Conservation (phyloP, 495 filamentous ascomycete genomes). For the Penicillium antarcticum region DNA sequence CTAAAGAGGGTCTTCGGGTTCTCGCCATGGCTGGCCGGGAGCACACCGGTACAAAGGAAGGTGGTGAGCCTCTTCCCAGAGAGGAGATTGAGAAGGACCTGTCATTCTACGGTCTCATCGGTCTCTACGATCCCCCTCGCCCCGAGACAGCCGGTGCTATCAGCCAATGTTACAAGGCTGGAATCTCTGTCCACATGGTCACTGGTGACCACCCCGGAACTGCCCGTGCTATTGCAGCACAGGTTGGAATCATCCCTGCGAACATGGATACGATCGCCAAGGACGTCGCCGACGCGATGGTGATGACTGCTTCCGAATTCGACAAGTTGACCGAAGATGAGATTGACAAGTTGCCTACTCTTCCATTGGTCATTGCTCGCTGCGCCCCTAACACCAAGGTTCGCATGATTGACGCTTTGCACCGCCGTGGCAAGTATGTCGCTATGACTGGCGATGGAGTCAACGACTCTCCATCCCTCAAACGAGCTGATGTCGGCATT, state of each 20-base stretch:
- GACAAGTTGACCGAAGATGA: constrained; percentile 61
- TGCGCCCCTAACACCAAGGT: constrained; percentile 73
- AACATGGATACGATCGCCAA: constrained; percentile 48
- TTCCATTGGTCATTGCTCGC: constrained; percentile 68
- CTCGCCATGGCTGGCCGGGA: constrained; percentile 56
- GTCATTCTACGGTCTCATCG: constrained; percentile 63
- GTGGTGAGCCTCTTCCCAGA: constrained; percentile 45
- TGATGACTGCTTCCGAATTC: constrained; percentile 69
- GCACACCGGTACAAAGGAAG: constrained; percentile 29
- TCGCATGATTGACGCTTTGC: constrained; percentile 74
- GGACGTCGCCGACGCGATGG: constrained; percentile 59
- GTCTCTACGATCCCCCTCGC: constrained; percentile 72
- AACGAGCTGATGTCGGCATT: constrained; percentile 80
- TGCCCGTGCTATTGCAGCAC: constrained; percentile 60
- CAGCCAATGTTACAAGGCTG: constrained; percentile 57
- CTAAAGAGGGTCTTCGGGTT: constrained; percentile 63
- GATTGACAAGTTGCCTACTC: constrained; percentile 61
- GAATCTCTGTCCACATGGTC: constrained; percentile 75
- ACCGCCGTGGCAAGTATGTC: constrained; percentile 61
- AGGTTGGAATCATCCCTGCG: constrained; percentile 64
- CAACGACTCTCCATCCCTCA: constrained; percentile 80
- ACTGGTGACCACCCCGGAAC: constrained; percentile 68
- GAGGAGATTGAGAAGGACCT: constrained; percentile 57
- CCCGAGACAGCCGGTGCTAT: constrained; percentile 52
- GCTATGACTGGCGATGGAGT: constrained; percentile 91